A percentile compares a stretch with the other conserved stretches of the same genome.
Evolutionary conservation across 352 stramenopile species (phyloP).

Genomic region (Globisporangium emineosum): DNA sequence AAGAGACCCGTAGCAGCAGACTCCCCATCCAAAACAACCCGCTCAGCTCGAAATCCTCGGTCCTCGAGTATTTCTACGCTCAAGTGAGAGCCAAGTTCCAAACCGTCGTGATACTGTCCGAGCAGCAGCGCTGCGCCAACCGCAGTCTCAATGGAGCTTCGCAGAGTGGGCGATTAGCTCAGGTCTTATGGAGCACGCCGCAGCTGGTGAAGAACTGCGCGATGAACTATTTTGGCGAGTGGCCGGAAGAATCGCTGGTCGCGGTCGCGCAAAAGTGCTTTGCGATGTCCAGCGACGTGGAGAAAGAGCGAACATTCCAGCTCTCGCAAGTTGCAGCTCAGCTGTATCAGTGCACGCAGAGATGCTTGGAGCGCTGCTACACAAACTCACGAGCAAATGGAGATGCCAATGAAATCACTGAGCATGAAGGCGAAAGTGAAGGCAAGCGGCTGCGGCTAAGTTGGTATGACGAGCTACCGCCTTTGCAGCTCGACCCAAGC

Average conservation of each 20-base stretch:
- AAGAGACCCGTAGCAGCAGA: neutral
- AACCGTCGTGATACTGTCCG: conserved; percentile 45
- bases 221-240: conserved; percentile 40
- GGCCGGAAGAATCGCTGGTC: conserved; percentile 38
- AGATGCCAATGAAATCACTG: neutral
- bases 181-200: conserved; percentile 38
- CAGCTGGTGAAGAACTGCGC: conserved; percentile 39
- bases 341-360: conserved; percentile 32
- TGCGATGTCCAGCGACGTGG: conserved; percentile 15
- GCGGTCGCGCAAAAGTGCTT: conserved; percentile 46
- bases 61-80: conserved; percentile 48
- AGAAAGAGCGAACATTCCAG: conserved; percentile 31
- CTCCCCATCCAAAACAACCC: neutral
- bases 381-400: neutral
- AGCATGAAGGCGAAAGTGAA: neutral
- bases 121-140: neutral
- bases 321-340: conserved; percentile 37
- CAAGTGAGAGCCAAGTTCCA: conserved; percentile 45
- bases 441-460: neutral
- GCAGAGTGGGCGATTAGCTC: neutral
- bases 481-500: conserved; percentile 31
- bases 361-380: conserved; percentile 9
- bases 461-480: conserved; percentile 9
- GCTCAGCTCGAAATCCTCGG: conserved; percentile 41
- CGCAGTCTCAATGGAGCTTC: too few species aligned